These are phyloP conservation scores for Aspergillus aculeatus DNA, from an alignment of 2,329 filamentous ascomycete species.

Conservation along the genomic window DNA sequence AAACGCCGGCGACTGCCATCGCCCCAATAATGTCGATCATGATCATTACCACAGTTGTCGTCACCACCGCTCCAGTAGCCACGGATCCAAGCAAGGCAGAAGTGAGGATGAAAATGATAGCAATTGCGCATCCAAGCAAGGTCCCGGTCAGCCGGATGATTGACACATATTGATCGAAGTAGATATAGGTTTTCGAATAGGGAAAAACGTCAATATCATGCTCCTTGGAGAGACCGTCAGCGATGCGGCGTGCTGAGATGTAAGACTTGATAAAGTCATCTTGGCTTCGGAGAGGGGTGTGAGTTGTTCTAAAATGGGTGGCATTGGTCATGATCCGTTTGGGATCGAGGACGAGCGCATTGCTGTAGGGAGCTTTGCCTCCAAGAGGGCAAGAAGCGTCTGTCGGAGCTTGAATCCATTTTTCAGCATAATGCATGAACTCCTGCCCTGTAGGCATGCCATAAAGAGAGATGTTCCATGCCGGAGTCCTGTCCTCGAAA, in stretches of 20 bases:
- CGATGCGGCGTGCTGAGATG: slow-evolving; percentile 82
- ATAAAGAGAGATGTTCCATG: slow-evolving; percentile 83
- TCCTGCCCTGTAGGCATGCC: slow-evolving; percentile 95
- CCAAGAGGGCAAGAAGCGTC: slow-evolving; percentile 82
- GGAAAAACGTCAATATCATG: slow-evolving; percentile 86
- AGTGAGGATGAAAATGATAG: slow-evolving; percentile 79
- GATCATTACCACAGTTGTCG: slow-evolving; percentile 86
- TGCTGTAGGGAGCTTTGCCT: slow-evolving; percentile 81
- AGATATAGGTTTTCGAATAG: slow-evolving; percentile 97
- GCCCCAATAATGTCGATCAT: slow-evolving; percentile 91
- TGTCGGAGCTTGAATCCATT: slow-evolving; percentile 78
- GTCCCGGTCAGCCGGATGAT: slow-evolving; percentile 78
- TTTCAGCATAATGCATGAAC: slow-evolving; percentile 80
- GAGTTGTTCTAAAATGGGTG: slow-evolving; percentile 87
- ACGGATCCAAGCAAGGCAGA: slow-evolving; percentile 80
- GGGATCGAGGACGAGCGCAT: slow-evolving; percentile 75
- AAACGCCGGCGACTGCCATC: slow-evolving; percentile 86
- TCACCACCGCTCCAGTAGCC: slow-evolving; percentile 77
- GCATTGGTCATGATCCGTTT: slow-evolving; percentile 68
- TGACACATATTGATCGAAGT: slow-evolving; percentile 93
- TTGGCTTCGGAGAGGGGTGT: slow-evolving; percentile 83
- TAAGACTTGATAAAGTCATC: slow-evolving; percentile 92
- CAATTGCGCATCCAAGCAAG: slow-evolving; percentile 78
- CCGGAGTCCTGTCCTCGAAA: slow-evolving; percentile 72
- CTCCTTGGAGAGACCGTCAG: slow-evolving; percentile 67